Evolutionary conservation across 805 yeast genomes (phyloP), one percentile per base, ranked within the genome.

Genomic region (Candida dajiaensis): DNA sequence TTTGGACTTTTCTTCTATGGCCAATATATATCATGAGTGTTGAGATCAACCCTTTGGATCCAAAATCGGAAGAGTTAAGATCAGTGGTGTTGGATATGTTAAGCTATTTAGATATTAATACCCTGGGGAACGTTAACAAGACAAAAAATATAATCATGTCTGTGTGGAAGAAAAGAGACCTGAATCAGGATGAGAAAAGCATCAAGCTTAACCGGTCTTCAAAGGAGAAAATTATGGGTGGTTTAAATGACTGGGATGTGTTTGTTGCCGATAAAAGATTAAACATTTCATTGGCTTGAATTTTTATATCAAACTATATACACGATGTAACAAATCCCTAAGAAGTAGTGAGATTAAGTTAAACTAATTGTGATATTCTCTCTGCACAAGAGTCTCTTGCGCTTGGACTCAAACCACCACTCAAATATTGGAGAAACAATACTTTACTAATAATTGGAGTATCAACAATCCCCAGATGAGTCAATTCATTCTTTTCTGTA

Each of bases 351-450:
- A 8, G 28, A 25, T 25, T 8, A 6, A 6, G 37, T 21, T 38
- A 59, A 18, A 56, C 62, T 6, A 60, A 44, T 35, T 53, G 50
- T 1, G 59, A 48, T 26, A 71, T 61, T 8, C 66, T 72, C 38
- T 69, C 65, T 20, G 69, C 66, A 46, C 76, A 68, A 40, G 70
- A 66, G 42, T 67, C 66, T 48, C 77, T 67, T 33, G 83, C 72
- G 2, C 75, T 67, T 54, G 77, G 81, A 54, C 83, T 74, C 54
- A 85, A 71, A 1, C 92, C 92, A 51, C 87, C 92, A 53, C 85
- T 76, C 54, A 89, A 65, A 62, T 92, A 90, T 63, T 83, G 88
- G 53, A 85, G 68, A 53, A 89, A 79, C 46, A 90, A 68, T n/a
- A 84, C 68, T 50, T 80, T 77, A 2, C 86, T 74, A 6, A 89